Conservation (phyloP, 768 basidiomycete species). For the Suillus paluster region DNA sequence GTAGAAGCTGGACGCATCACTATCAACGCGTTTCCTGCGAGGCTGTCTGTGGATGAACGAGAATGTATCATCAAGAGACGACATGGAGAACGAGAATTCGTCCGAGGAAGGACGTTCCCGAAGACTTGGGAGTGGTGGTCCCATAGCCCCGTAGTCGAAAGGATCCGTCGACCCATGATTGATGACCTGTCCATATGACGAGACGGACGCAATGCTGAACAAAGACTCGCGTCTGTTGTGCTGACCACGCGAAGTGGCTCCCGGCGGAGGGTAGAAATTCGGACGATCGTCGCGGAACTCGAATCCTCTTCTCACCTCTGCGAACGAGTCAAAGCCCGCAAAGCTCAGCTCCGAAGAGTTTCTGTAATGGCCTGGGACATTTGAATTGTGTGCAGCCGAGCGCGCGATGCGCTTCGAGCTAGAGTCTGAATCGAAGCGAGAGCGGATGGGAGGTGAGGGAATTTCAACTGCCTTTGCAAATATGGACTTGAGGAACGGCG, state of each 20-base stretch:
- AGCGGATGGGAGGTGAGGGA: conserved; percentile 34
- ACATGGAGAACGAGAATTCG: conserved; percentile 60
- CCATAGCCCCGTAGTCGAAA: conserved; percentile 62
- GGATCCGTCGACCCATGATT: conserved; percentile 69
- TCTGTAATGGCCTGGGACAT: conserved; percentile 35
- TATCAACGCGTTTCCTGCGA: conserved; percentile 63
- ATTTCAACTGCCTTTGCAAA: conserved; percentile 50
- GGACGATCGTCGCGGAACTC: conserved; percentile 69
- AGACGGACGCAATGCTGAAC: conserved; percentile 79
- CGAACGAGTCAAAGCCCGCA: conserved; percentile 73
- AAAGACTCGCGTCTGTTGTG: conserved; percentile 61
- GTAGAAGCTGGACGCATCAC: conserved; percentile 80
- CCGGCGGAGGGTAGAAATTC: conserved; percentile 64
- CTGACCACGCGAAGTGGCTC: conserved; percentile 37
- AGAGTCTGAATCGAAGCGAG: conserved; percentile 49
- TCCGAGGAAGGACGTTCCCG: conserved; percentile 61
- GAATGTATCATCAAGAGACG: conserved; percentile 73
- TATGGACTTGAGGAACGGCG: conserved; percentile 58
- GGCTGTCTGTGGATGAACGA: conserved; percentile 52
- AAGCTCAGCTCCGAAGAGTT: conserved; percentile 64
- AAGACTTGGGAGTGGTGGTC: conserved; percentile 45
- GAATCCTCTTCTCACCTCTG: conserved; percentile 79
- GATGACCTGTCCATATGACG: conserved; percentile 74
- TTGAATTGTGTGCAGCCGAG: conserved; percentile 22
- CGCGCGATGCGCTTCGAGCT: conserved; percentile 42